These are phyloP conservation scores for Globisporangium lucens DNA, from an alignment of 352 stramenopile species.

Conservation along the genomic window DNA sequence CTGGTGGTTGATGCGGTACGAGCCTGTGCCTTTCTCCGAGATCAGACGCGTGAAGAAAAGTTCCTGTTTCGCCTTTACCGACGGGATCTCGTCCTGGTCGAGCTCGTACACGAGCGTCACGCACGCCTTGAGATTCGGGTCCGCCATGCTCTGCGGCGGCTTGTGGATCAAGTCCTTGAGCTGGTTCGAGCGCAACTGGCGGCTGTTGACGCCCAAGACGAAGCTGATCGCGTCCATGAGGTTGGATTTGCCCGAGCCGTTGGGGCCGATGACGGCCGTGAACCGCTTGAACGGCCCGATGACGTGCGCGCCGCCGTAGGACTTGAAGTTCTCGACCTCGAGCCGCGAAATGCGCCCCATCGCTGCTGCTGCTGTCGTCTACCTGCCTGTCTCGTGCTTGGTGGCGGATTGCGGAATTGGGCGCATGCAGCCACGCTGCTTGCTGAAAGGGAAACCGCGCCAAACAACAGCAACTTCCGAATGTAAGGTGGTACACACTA, in stretches of 20 bases:
- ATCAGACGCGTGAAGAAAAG: slow-evolving; percentile 94
- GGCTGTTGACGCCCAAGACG: slow-evolving; percentile 96
- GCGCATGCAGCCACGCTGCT: not conserved
- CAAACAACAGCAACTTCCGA: not conserved
- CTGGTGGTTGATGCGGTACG: slow-evolving; percentile 76
- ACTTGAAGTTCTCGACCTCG: slow-evolving; percentile 99
- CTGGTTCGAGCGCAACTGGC: slow-evolving; percentile 94
- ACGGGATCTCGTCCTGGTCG: slow-evolving; percentile 52
- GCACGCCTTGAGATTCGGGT: slow-evolving; percentile 51
- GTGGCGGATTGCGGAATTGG: not conserved
- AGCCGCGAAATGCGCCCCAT: slow-evolving; percentile 91
- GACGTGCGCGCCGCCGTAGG: slow-evolving; percentile 90
- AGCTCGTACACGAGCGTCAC: slow-evolving; percentile 96
- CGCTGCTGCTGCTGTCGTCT: not conserved
- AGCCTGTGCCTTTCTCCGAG: slow-evolving; percentile 83
- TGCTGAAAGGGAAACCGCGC: not conserved
- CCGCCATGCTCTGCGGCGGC: slow-evolving; percentile 47
- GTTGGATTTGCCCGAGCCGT: slow-evolving; percentile 94
- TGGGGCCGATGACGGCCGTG: slow-evolving; percentile 97
- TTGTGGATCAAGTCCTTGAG: slow-evolving; percentile 97
- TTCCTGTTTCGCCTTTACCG: slow-evolving; percentile 49
- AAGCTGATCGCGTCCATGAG: slow-evolving; percentile 98
- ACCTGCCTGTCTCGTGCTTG: not conserved
- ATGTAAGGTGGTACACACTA: not conserved
- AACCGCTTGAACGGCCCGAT: slow-evolving; percentile 98